phyloP scores from a whole-genome alignment of 2,329 filamentous ascomycete genomes.

The Neopestalotiopsis sp. region DNA sequence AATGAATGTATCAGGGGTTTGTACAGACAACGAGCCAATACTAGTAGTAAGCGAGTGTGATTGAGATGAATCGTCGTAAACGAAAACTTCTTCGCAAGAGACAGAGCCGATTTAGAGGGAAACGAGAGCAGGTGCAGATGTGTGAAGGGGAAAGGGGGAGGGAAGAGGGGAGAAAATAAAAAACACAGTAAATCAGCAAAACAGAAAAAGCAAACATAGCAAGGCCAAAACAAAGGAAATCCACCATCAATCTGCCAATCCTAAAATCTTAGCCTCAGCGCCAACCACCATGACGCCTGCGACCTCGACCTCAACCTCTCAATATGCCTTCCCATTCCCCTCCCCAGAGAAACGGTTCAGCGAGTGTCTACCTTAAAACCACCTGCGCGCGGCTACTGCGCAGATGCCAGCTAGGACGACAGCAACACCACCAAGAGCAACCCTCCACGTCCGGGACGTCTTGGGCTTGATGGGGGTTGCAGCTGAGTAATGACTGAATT shows the following conservation, averaged over 20 bases:
- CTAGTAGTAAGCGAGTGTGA: background rate
- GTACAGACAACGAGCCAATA: background rate
- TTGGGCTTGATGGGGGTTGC: background rate
- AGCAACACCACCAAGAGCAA: background rate
- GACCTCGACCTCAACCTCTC: background rate
- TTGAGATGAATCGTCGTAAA: background rate
- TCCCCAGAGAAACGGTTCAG: background rate
- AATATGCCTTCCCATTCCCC: background rate
- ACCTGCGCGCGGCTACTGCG: background rate
- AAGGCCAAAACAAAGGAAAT: background rate
- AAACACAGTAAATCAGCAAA: background rate
- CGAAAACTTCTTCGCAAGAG: background rate
- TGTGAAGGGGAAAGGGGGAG: background rate
- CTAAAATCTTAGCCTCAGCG: background rate
- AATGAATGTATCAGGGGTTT: background rate
- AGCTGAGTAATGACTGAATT: conserved; percentile 2
- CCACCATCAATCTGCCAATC: conserved; percentile 10
- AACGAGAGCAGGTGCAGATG: background rate
- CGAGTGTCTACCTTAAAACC: background rate
- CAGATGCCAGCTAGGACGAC: background rate
- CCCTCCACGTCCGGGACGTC: conserved; percentile 2
- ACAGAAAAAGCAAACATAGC: background rate
- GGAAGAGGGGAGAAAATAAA: background rate
- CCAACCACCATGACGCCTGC: conserved; percentile 1
- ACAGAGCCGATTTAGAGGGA: background rate